These are phyloP conservation scores for Annulohypoxylon nitens DNA, from an alignment of 495 filamentous ascomycete species.

Conservation along the genomic window DNA sequence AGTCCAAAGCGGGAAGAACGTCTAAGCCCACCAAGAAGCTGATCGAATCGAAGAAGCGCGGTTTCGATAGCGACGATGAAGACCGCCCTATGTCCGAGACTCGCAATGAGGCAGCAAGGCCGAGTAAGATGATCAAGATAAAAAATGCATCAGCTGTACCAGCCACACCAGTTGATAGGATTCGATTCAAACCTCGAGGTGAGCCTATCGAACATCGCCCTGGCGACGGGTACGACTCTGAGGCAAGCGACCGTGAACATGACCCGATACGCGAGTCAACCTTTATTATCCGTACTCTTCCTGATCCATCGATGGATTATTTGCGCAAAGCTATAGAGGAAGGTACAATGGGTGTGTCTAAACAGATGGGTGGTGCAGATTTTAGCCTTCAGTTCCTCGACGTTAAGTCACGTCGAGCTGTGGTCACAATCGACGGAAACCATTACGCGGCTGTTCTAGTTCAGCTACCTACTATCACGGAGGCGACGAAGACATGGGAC, in stretches of 20 bases:
- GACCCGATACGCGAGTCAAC: slow-evolving; percentile 91
- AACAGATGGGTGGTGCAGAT: slow-evolving; percentile 72
- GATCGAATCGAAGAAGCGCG: slow-evolving; percentile 58
- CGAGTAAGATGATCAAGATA: slow-evolving; percentile 60
- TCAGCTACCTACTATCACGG: slow-evolving; percentile 90
- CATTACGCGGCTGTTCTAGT: slow-evolving; percentile 85
- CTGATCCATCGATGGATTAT: slow-evolving; percentile 86
- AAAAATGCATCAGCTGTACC: slow-evolving; percentile 32
- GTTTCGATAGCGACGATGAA: slow-evolving; percentile 58
- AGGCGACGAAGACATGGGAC: slow-evolving; percentile 98
- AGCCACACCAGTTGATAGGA: slow-evolving; percentile 56
- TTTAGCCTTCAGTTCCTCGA: slow-evolving; percentile 84
- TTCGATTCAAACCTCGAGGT: slow-evolving; percentile 69
- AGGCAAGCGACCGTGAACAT: slow-evolving; percentile 87
- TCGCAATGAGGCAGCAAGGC: slow-evolving; percentile 41
- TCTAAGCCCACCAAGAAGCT: slow-evolving; percentile 63
- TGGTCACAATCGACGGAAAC: slow-evolving; percentile 75
- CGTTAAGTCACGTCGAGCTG: slow-evolving; percentile 77
- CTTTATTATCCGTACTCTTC: slow-evolving; percentile 88
- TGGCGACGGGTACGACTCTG: slow-evolving; percentile 96
- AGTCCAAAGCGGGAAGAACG: slow-evolving; percentile 63
- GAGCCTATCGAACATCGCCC: slow-evolving; percentile 72
- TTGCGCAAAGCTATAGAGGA: slow-evolving; percentile 78
- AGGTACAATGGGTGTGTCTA: slow-evolving; percentile 74
- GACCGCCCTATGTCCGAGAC: slow-evolving; percentile 52